Evolutionary conservation across 257 asterid species (phyloP).

Genomic region (Solanum ahanhuiri): DNA sequence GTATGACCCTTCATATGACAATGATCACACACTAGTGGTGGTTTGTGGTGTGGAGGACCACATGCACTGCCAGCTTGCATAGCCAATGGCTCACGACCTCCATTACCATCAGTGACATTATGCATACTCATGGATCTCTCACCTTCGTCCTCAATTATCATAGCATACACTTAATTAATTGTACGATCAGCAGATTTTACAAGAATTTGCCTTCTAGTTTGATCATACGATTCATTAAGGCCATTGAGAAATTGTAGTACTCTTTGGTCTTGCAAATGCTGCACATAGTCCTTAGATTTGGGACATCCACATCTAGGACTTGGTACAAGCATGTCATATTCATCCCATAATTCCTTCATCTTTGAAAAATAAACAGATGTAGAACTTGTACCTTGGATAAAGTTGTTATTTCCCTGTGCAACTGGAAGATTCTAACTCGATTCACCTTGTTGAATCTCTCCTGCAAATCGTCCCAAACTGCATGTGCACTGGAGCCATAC

Average conservation of each 20-base stretch:
- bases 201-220: not conserved
- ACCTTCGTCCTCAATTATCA: not conserved
- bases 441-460: not conserved
- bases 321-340: not conserved
- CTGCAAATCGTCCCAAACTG: not conserved
- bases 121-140: not conserved
- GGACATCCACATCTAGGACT: not conserved
- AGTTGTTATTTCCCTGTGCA: not conserved
- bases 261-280: not conserved
- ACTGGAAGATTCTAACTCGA: not conserved
- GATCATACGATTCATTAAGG: not conserved
- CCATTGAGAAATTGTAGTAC: not conserved
- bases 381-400: not conserved
- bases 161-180: not conserved
- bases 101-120: not conserved
- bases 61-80: not conserved
- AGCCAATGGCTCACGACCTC: not conserved
- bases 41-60: not conserved
- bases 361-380: not conserved
- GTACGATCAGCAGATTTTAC: not conserved
- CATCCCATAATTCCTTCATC: not conserved
- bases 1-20: not conserved
- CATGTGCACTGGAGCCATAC: not conserved
- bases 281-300: not conserved
- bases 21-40: not conserved